These are phyloP conservation scores for Gymnopilus dilepis DNA, from an alignment of 768 basidiomycete species.

Conservation along the genomic window DNA sequence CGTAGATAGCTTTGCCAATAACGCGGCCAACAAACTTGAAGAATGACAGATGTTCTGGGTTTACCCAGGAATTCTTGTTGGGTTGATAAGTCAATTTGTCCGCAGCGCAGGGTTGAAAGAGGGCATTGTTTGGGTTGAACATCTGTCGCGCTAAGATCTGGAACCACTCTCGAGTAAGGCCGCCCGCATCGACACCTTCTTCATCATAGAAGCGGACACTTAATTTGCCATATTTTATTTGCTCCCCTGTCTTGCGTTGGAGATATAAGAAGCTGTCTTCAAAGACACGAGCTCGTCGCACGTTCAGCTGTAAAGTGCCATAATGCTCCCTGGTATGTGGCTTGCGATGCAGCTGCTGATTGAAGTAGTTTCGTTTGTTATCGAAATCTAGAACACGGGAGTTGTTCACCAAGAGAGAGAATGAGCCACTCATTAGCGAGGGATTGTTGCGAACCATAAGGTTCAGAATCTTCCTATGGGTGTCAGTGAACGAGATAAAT, in stretches of 20 bases:
- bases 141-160: slow-evolving; percentile 97
- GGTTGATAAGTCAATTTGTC: slow-evolving; percentile 96
- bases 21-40: slow-evolving; percentile 99
- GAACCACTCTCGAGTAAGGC: slow-evolving; percentile 98
- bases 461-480: slow-evolving; percentile 92
- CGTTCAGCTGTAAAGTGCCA: slow-evolving; percentile 84
- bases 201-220: slow-evolving; percentile 96
- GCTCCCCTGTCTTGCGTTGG: slow-evolving; percentile 88
- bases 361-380: slow-evolving; percentile 98
- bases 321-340: slow-evolving; percentile 82
- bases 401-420: slow-evolving; percentile 95
- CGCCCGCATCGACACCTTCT: slow-evolving; percentile 98
- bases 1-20: slow-evolving; percentile 97
- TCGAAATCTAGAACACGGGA: slow-evolving; percentile 97
- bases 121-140: slow-evolving; percentile 98
- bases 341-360: slow-evolving; percentile 87
- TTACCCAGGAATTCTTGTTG: slow-evolving; percentile 91
- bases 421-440: slow-evolving; percentile 96
- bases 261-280: slow-evolving; percentile 97
- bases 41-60: slow-evolving; percentile 94
- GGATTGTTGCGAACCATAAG: slow-evolving; percentile 99
- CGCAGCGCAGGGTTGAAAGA: slow-evolving; percentile 97
- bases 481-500: slow-evolving; percentile 92
- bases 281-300: slow-evolving; percentile 90
- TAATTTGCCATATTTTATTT: slow-evolving; percentile 97